Evolutionary conservation across 2,329 filamentous ascomycete species (phyloP).

Genomic region (Aspergillus oerlinghausenensis): DNA sequence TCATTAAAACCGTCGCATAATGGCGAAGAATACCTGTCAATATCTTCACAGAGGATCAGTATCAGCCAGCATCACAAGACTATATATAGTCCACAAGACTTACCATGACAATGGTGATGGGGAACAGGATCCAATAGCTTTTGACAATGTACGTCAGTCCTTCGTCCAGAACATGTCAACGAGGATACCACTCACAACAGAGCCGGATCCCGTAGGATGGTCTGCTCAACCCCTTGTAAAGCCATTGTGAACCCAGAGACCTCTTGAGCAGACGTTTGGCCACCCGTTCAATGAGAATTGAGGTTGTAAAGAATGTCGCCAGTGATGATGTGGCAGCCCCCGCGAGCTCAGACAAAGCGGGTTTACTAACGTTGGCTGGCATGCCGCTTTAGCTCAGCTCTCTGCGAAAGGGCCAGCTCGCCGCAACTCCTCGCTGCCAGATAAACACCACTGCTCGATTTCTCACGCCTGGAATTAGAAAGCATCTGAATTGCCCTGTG

Average conservation of each 20-base stretch:
- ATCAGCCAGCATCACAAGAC: background rate
- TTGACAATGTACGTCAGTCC: constrained; percentile 10
- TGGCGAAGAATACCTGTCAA: constrained; percentile 93
- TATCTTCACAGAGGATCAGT: constrained; percentile 50
- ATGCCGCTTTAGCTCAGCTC: constrained; percentile 21
- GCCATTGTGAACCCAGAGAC: constrained; percentile 58
- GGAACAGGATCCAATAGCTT: constrained; percentile 98
- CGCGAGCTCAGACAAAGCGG: constrained; percentile 10
- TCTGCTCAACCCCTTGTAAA: constrained; percentile 74
- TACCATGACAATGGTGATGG: constrained; percentile 96
- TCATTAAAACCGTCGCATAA: constrained; percentile 90
- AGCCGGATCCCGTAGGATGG: constrained; percentile 97
- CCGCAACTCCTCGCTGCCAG: constrained; percentile 24
- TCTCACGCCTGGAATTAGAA: background rate
- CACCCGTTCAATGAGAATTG: background rate
- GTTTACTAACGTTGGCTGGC: constrained; percentile 9
- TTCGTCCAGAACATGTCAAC: background rate
- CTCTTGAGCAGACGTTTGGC: background rate
- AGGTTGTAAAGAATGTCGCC: background rate
- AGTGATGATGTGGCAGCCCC: constrained; percentile 3
- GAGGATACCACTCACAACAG: constrained; percentile 67
- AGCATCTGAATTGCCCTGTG: background rate
- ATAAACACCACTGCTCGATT: background rate
- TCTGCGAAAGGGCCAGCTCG: constrained; percentile 31
- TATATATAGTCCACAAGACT: constrained; percentile 3